Evolutionary conservation across 2,329 filamentous ascomycete genomes (phyloP).

Genomic region (Pseudocercospora pini-densiflorae): DNA sequence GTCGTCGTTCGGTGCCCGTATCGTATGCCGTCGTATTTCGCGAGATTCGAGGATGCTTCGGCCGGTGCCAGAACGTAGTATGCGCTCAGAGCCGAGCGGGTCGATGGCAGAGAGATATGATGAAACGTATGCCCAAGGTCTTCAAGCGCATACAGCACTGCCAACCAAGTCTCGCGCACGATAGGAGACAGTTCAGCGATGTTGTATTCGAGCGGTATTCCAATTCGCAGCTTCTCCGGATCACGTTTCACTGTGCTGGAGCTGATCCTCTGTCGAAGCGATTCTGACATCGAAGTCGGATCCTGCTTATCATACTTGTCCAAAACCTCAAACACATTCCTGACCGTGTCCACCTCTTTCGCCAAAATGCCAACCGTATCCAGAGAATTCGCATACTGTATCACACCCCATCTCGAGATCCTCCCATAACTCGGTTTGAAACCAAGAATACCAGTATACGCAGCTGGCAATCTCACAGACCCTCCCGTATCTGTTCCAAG

Average conservation of each 20-base stretch:
- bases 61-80: constrained; percentile 97
- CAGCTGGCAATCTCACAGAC: constrained; percentile 83
- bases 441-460: constrained; percentile 80
- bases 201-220: constrained; percentile 79
- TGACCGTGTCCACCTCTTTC: constrained; percentile 54
- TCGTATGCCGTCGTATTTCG: constrained; percentile 96
- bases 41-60: constrained; percentile 92
- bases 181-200: constrained; percentile 74
- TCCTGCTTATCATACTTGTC: constrained; percentile 70
- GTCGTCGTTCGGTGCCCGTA: constrained; percentile 69
- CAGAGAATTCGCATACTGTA: constrained; percentile 90
- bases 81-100: constrained; percentile 81
- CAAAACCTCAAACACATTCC: constrained; percentile 51
- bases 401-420: constrained; percentile 81
- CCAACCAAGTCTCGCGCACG: constrained; percentile 72
- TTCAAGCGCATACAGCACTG: constrained; percentile 64
- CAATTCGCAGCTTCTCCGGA: constrained; percentile 54
- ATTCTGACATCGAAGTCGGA: constrained; percentile 69
- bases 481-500: constrained; percentile 94
- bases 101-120: constrained; percentile 79
- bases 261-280: constrained; percentile 58
- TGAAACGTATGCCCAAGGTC: constrained; percentile 71
- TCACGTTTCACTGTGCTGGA: constrained; percentile 6
- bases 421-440: constrained; percentile 93
- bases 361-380: constrained; percentile 86